Evolutionary conservation across 164 flowering plant species (phyloP).

Genomic region (Saururus chinensis): DNA sequence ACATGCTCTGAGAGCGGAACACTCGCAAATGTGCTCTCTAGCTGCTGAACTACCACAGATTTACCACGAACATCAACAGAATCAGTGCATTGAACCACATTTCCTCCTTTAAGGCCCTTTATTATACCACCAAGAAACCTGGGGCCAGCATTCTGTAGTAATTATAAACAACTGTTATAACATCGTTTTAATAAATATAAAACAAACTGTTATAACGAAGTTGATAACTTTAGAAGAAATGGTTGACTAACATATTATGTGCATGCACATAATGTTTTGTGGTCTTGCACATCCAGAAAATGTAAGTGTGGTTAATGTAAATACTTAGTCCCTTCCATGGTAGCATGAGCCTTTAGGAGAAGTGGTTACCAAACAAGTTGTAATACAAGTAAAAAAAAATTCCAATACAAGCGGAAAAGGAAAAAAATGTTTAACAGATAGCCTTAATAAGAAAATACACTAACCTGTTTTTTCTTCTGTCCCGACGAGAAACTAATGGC

Average conservation of each 20-base stretch:
- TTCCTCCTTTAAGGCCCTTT: constrained; percentile 53
- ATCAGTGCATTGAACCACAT: constrained; percentile 19
- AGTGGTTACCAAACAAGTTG: too few species aligned
- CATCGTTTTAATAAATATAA: too few species aligned
- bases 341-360: too few species aligned
- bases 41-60: constrained; percentile 16
- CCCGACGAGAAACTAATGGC: constrained; percentile 37
- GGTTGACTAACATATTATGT: too few species aligned
- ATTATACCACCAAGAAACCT: constrained; percentile 50
- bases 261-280: too few species aligned
- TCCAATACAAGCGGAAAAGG: too few species aligned
- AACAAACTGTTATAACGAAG: too few species aligned
- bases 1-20: constrained; percentile 34
- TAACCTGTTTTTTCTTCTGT: constrained; percentile 69
- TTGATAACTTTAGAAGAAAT: too few species aligned
- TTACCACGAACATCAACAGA: constrained; percentile 13
- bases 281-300: too few species aligned
- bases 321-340: too few species aligned
- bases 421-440: neutral
- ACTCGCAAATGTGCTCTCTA: constrained; percentile 51
- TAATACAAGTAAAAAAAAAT: too few species aligned
- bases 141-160: constrained; percentile 28
- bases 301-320: too few species aligned
- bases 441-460: neutral
- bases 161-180: constrained; percentile 1